These are phyloP conservation scores for Pezicula radicicola DNA, from an alignment of 2,329 filamentous ascomycete species.

Conservation along the genomic window DNA sequence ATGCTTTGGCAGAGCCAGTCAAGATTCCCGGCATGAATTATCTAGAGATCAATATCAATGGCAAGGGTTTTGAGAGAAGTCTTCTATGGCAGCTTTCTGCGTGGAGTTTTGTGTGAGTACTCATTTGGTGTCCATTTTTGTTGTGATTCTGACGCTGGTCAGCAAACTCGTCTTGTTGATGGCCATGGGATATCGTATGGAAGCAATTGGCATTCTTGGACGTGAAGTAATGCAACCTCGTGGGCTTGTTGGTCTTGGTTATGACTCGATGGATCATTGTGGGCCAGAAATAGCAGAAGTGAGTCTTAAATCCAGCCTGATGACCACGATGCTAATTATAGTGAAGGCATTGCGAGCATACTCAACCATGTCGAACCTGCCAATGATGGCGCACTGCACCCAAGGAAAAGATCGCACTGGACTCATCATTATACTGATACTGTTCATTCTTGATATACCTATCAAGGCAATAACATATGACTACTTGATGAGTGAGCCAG, in stretches of 20 bases:
- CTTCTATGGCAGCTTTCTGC: conserved; percentile 67
- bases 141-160: conserved; percentile 2
- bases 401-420: conserved; percentile 88
- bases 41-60: conserved; percentile 70
- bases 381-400: conserved; percentile 76
- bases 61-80: conserved; percentile 62
- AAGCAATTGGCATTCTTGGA: conserved; percentile 68
- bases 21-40: conserved; percentile 64
- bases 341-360: conserved; percentile 45
- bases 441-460: conserved; percentile 61
- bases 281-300: conserved; percentile 55
- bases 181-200: conserved; percentile 61
- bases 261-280: conserved; percentile 67
- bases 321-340: not conserved
- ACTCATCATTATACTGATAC: conserved; percentile 62
- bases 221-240: conserved; percentile 68
- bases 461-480: conserved; percentile 63
- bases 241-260: conserved; percentile 68
- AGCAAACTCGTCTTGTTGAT: conserved; percentile 62
- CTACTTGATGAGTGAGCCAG: conserved; percentile 64
- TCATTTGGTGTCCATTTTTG: not conserved
- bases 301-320: conserved; percentile 5
- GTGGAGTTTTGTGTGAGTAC: conserved; percentile 57
- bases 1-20: conserved; percentile 49
- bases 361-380: conserved; percentile 48